These are phyloP conservation scores for Antarctomyces pellizariae DNA, from an alignment of 495 filamentous ascomycete genomes.

Conservation along the genomic window DNA sequence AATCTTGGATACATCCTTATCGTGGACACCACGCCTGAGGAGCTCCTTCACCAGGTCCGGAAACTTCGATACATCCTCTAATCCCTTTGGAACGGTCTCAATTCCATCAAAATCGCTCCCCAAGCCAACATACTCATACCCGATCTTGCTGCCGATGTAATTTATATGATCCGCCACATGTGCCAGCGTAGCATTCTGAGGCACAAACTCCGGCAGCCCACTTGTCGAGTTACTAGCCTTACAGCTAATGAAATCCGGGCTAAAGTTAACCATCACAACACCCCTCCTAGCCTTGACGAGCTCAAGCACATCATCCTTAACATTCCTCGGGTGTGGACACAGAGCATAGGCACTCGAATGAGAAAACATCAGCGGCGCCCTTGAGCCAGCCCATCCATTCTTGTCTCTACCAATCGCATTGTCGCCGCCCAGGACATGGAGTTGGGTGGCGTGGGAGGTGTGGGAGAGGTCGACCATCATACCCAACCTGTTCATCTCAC, in stretches of 20 bases:
- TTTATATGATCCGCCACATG: slow-evolving; percentile 56
- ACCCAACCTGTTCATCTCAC: slow-evolving; percentile 61
- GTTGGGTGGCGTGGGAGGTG: slow-evolving; percentile 43
- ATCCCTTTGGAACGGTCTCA: slow-evolving; percentile 26
- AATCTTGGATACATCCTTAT: slow-evolving; percentile 39
- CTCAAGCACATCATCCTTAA: slow-evolving; percentile 45
- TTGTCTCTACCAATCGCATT: no score
- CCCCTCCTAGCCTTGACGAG: slow-evolving; percentile 32
- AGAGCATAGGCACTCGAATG: slow-evolving; percentile 43
- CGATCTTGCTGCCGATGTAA: slow-evolving; percentile 44
- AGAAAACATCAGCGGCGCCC: slow-evolving; percentile 50
- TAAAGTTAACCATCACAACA: slow-evolving; percentile 59
- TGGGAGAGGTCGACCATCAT: slow-evolving; percentile 62
- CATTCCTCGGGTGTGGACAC: slow-evolving; percentile 48
- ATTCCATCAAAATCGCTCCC: slow-evolving; percentile 60
- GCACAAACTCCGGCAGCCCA: slow-evolving; percentile 32
- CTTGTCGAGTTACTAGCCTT: slow-evolving; percentile 28
- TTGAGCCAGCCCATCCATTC: slow-evolving; percentile 25
- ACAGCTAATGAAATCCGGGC: slow-evolving; percentile 59
- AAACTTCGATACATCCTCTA: slow-evolving; percentile 66
- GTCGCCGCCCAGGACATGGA: slow-evolving; percentile 32
- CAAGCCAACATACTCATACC: slow-evolving; percentile 51
- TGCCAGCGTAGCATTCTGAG: slow-evolving; percentile 44
- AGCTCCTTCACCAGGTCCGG: slow-evolving; percentile 60
- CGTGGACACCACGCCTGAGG: slow-evolving; percentile 38